A percentile compares a stretch with the other conserved stretches of the same genome.
These are phyloP conservation scores for Xylariales sp. DNA, from an alignment of 2,329 filamentous ascomycete genomes.

Conservation along the genomic window DNA sequence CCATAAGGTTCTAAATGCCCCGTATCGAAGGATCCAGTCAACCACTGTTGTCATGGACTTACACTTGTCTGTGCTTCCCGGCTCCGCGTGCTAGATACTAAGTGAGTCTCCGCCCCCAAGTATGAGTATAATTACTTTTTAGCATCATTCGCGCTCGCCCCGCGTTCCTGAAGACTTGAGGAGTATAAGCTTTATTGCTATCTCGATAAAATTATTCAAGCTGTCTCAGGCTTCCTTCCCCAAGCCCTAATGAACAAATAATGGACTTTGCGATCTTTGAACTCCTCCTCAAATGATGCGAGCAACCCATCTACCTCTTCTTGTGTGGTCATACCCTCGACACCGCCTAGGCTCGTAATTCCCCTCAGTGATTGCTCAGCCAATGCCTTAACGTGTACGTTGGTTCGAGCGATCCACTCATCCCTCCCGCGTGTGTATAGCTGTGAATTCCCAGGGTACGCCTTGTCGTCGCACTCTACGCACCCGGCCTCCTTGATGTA, in stretches of 20 bases:
- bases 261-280: conserved; percentile 27
- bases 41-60: too few relatives aligned
- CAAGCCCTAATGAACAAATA: conserved; percentile 35
- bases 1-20: too few relatives aligned
- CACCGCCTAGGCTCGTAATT: conserved; percentile 34
- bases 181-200: background rate
- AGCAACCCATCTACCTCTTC: conserved; percentile 34
- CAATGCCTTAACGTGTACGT: conserved; percentile 20
- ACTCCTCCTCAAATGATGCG: conserved; percentile 16
- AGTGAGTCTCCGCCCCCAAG: too few relatives aligned
- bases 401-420: conserved; percentile 23
- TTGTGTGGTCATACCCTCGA: conserved; percentile 35
- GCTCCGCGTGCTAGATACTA: too few relatives aligned
- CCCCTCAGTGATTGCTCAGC: conserved; percentile 31
- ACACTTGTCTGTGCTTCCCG: too few relatives aligned
- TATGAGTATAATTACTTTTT: too few relatives aligned
- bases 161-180: too few relatives aligned
- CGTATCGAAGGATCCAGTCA: too few relatives aligned
- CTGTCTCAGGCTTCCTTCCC: conserved; percentile 31
- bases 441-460: conserved; percentile 26
- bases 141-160: too few relatives aligned
- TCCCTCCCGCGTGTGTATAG: conserved; percentile 21
- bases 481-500: conserved; percentile 35
- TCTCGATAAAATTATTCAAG: background rate
- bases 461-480: conserved; percentile 32